Evolutionary conservation across 495 filamentous ascomycete genomes (phyloP).

Genomic region (Acidomyces sp.): DNA sequence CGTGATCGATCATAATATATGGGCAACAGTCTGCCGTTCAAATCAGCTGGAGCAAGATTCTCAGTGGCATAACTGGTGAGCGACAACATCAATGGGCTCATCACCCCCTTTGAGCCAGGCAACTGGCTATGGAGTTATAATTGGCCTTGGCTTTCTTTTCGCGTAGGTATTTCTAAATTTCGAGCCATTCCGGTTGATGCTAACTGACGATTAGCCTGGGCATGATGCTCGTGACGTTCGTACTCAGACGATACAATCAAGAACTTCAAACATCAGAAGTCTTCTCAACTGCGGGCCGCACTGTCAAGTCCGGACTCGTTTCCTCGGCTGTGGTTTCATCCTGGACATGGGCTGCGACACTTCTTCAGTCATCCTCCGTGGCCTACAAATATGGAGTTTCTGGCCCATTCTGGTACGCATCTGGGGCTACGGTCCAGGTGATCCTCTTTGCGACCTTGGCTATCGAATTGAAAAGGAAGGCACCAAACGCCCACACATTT

Average conservation of each 20-base stretch:
- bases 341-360: slow-evolving; percentile 87
- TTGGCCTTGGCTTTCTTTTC: slow-evolving; percentile 29
- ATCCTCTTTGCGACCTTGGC: slow-evolving; percentile 86
- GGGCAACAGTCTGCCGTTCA: no score
- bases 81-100: neutral
- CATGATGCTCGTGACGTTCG: slow-evolving; percentile 31
- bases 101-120: slow-evolving; percentile 1
- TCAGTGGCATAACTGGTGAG: neutral
- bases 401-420: slow-evolving; percentile 83
- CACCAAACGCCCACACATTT: slow-evolving; percentile 45
- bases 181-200: neutral
- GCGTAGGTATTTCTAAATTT: slow-evolving; percentile 18
- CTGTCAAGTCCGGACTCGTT: slow-evolving; percentile 90
- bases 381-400: slow-evolving; percentile 89
- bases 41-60: no score
- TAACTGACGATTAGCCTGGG: slow-evolving; percentile 17
- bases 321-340: slow-evolving; percentile 87
- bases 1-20: no score
- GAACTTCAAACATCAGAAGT: slow-evolving; percentile 94
- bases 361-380: slow-evolving; percentile 73
- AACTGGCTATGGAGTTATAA: slow-evolving; percentile 28
- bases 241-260: slow-evolving; percentile 56
- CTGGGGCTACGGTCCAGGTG: slow-evolving; percentile 60
- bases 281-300: slow-evolving; percentile 89
- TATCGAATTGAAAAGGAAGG: slow-evolving; percentile 77